Percentiles rank a stretch among this genome's conserved stretches.
phyloP scores from a whole-genome alignment of 192 early-diverging fungal species.

The Dimargaris cristalligena region DNA sequence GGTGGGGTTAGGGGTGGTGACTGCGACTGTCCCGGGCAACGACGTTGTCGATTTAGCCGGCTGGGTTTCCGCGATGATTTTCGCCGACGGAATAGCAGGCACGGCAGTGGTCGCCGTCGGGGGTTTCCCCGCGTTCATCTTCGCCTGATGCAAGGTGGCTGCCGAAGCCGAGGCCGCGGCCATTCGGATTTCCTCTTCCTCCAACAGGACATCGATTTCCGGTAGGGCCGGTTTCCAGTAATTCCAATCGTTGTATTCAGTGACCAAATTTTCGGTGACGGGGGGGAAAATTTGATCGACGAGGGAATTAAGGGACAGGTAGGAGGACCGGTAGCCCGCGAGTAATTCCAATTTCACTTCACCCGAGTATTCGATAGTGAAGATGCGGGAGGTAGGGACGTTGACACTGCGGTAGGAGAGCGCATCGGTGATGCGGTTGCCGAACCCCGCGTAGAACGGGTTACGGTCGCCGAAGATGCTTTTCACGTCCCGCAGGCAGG shows the following conservation, averaged over 20 bases:
- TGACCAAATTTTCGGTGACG: conserved; percentile 35
- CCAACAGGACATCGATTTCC: conserved; percentile 18
- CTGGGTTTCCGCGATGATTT: too few species aligned
- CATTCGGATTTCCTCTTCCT: too few species aligned
- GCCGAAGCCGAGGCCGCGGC: too few species aligned
- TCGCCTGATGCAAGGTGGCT: too few species aligned
- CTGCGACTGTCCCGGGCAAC: too few species aligned
- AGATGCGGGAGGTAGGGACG: conserved; percentile 84
- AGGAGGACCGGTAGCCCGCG: conserved; percentile 67
- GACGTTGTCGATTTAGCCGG: too few species aligned
- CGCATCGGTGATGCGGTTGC: conserved; percentile 94
- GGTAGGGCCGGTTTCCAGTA: conserved; percentile 52
- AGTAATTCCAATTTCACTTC: conserved; percentile 83
- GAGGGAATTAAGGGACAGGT: conserved; percentile 76
- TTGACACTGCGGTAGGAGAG: conserved; percentile 87
- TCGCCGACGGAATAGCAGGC: too few species aligned
- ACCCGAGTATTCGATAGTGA: conserved; percentile 86
- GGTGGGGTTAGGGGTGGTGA: too few species aligned
- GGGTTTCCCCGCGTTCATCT: too few species aligned
- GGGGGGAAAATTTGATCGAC: conserved; percentile 92
- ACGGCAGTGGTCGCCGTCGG: too few species aligned
- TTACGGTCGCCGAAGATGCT: conserved; percentile 62
- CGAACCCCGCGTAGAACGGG: conserved; percentile 94
- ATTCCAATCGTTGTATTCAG: conserved; percentile 70
- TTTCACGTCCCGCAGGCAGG: conserved; percentile 79